Percentiles rank a stretch among this genome's conserved stretches.
Evolutionary conservation across 805 yeast species (phyloP).

Genomic region (Torulaspora quercuum): DNA sequence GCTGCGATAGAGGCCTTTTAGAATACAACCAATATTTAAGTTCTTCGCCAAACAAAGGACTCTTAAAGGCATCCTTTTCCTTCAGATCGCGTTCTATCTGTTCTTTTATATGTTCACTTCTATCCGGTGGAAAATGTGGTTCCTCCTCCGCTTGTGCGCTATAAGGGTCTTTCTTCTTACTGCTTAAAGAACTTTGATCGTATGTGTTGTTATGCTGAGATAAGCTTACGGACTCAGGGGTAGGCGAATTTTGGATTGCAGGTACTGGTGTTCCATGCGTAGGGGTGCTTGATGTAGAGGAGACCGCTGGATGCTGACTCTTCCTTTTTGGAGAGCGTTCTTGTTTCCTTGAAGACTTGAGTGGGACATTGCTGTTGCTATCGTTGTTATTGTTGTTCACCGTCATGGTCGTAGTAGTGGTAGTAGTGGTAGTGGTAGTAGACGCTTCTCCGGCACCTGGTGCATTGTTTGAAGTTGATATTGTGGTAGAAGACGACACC

Average conservation of each 20-base stretch:
- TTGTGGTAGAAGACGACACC: constrained; percentile 4
- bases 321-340: constrained; percentile 39
- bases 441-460: constrained; percentile 1
- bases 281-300: constrained; percentile 30
- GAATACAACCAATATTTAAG: constrained; percentile 32
- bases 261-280: constrained; percentile 22
- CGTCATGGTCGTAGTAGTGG: constrained; percentile 5
- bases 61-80: constrained; percentile 28
- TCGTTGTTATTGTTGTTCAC: constrained; percentile 1
- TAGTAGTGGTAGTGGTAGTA: constrained; percentile 6
- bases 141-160: constrained; percentile 12
- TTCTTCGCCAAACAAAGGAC: constrained; percentile 32
- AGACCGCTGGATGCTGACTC: constrained; percentile 24
- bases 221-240: constrained; percentile 11
- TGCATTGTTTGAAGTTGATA: constrained; percentile 5
- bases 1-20: constrained; percentile 31
- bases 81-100: constrained; percentile 26
- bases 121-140: constrained; percentile 30
- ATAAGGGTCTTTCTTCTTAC: constrained; percentile 11
- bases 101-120: constrained; percentile 29
- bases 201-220: constrained; percentile 16
- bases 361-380: constrained; percentile 1
- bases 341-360: constrained; percentile 21
- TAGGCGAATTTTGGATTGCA: constrained; percentile 22
- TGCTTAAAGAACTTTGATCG: constrained; percentile 1